Conservation (phyloP, 2,329 filamentous ascomycete genomes). For the Grosmannia clavigera region DNA sequence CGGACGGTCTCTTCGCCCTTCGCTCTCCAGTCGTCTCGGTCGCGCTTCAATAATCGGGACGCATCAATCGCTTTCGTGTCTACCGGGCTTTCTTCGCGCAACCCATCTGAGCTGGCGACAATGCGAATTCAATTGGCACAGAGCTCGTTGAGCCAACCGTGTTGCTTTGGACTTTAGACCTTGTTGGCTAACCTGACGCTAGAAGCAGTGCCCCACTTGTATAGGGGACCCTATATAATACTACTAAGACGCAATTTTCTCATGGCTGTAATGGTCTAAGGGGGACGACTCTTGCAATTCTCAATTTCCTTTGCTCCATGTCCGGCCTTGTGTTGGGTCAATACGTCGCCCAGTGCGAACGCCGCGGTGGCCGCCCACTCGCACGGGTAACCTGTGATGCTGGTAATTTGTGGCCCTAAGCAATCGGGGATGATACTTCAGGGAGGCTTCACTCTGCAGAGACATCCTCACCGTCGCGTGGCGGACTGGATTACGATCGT, state of each 20-base stretch:
- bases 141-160: too few relatives aligned
- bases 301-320: conserved; percentile 35
- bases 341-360: conserved; percentile 55
- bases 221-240: conserved; percentile 4
- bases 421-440: conserved; percentile 56
- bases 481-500: conserved; percentile 56
- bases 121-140: too few relatives aligned
- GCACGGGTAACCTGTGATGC: conserved; percentile 54
- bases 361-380: conserved; percentile 54
- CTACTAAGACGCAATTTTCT: neutral
- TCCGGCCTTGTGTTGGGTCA: conserved; percentile 33
- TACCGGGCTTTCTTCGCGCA: too few relatives aligned
- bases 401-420: conserved; percentile 45
- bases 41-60: too few relatives aligned
- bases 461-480: conserved; percentile 57
- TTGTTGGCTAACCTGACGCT: neutral
- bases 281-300: conserved; percentile 30
- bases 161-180: too few relatives aligned
- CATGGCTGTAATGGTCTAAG: conserved; percentile 14
- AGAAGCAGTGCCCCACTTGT: neutral
- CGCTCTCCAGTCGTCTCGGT: too few relatives aligned
- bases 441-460: conserved; percentile 64
- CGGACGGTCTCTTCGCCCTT: neutral
- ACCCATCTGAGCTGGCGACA: too few relatives aligned
- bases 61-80: too few relatives aligned